A percentile compares a stretch with the other conserved stretches of the same genome.
Evolutionary conservation across 2,329 filamentous ascomycete species (phyloP).

Genomic region (Cordyceps pruinosa): DNA sequence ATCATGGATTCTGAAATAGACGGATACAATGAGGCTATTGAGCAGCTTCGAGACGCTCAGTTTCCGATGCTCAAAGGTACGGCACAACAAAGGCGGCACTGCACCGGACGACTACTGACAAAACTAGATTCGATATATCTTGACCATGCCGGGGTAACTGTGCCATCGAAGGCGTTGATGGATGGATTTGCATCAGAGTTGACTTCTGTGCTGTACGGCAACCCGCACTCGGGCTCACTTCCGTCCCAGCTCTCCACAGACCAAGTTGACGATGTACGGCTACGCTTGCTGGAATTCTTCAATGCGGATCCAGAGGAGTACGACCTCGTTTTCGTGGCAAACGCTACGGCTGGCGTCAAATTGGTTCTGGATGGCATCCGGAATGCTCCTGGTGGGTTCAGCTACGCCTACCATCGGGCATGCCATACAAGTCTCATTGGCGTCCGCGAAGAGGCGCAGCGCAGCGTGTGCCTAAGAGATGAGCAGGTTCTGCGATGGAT

Average conservation of each 20-base stretch:
- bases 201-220: constrained; percentile 73
- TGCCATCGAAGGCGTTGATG: constrained; percentile 73
- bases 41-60: constrained; percentile 51
- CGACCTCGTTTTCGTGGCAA: constrained; percentile 85
- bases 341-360: constrained; percentile 87
- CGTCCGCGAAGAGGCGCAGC: constrained; percentile 61
- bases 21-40: constrained; percentile 53
- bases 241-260: constrained; percentile 72
- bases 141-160: constrained; percentile 91
- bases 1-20: constrained; percentile 12
- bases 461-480: constrained; percentile 62
- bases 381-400: constrained; percentile 62
- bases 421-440: constrained; percentile 85
- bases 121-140: constrained; percentile 66
- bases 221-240: constrained; percentile 80
- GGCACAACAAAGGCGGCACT: neutral
- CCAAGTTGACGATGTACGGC: constrained; percentile 68
- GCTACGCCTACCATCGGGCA: constrained; percentile 76
- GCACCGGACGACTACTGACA: neutral
- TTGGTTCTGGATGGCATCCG: constrained; percentile 73
- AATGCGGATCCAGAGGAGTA: constrained; percentile 74
- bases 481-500: constrained; percentile 61
- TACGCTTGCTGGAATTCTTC: constrained; percentile 68
- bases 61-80: constrained; percentile 65
- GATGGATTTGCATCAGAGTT: constrained; percentile 74